These are phyloP conservation scores for Aspergillus ochraceus DNA, from an alignment of 2,329 filamentous ascomycete species.

Conservation along the genomic window DNA sequence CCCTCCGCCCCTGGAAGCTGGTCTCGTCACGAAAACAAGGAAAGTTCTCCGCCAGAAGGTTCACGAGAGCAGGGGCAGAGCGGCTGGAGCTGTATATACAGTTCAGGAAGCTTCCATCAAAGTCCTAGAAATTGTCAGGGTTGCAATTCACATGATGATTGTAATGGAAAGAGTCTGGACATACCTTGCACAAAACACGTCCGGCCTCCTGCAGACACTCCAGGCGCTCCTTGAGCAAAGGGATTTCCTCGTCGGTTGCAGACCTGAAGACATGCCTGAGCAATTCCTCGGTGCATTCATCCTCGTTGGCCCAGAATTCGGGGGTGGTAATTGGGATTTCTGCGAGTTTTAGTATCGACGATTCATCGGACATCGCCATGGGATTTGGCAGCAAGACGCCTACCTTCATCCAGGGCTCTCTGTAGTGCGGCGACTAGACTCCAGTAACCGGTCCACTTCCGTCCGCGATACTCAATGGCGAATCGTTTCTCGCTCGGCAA, in stretches of 20 bases:
- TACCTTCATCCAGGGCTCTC: constrained; percentile 83
- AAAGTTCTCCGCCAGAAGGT: constrained; percentile 79
- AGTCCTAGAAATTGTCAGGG: constrained; percentile 57
- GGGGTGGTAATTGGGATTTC: constrained; percentile 86
- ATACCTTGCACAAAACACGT: constrained; percentile 72
- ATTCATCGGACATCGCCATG: background rate
- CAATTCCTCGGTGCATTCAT: constrained; percentile 72
- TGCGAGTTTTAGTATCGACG: constrained; percentile 36
- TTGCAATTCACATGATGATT: background rate
- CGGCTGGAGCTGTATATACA: constrained; percentile 72
- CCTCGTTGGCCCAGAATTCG: constrained; percentile 78
- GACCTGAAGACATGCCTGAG: constrained; percentile 81
- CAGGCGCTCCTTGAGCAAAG: constrained; percentile 75
- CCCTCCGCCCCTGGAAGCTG: constrained; percentile 68
- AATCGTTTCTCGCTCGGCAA: constrained; percentile 69
- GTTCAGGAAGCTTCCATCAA: constrained; percentile 70
- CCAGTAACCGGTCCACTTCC: constrained; percentile 91
- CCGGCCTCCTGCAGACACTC: constrained; percentile 81
- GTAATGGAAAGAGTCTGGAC: constrained; percentile 12
- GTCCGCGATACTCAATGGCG: constrained; percentile 76
- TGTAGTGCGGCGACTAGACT: constrained; percentile 85
- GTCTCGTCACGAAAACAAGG: constrained; percentile 82
- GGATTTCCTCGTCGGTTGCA: constrained; percentile 81
- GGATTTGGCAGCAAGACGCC: constrained; percentile 19
- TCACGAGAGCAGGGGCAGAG: constrained; percentile 83